Evolutionary conservation across 2,329 filamentous ascomycete genomes (phyloP), one percentile per base, ranked within the genome.

Genomic region (Diaporthe australafricana): DNA sequence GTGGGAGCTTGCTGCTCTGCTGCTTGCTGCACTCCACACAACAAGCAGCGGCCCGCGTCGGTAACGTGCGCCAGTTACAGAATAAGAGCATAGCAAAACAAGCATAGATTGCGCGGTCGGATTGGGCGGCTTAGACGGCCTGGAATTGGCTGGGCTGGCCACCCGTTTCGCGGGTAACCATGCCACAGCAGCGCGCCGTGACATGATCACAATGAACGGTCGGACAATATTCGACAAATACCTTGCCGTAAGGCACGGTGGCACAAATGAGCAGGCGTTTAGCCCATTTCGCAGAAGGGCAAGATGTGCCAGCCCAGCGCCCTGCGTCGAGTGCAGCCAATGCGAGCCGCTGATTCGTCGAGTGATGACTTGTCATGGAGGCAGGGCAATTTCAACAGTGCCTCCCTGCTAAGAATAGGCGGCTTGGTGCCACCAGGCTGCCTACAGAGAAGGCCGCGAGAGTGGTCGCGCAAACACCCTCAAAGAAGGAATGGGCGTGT

Each of bases 231-330:
- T 66, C 17, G 50, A 72, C 69, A 40, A 50, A 27, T 48, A 16
- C 56, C 32, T n/a, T 40, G 57, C 65, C 73, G 72, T 72, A 75
- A 72, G 68, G 72, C 60, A 74, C 69, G 67, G 74, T 74, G 62
- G 48, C 74, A 75, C 70, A 74, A 62, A 71, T 72, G 73, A 72
- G 70, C 70, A 75, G 72, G 73, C 73, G 69, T 73, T 48, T 68
- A 71, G 52, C 53, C 45, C 30, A 52, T 47, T 48, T 63, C 25
- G 68, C 70, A 56, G n/a, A 47, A 22, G 48, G 55, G 63, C 56
- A 32, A 47, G 32, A 65, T 65, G 60, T 60, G 70, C 65, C 72
- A 66, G 70, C 53, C 60, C 71, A 40, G 45, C 65, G 52, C 56
- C 65, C 32, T 55, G 63, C 52, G 47, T 62, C 52, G 38, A 66